Percentiles rank a stretch among this genome's conserved stretches.
These are phyloP conservation scores for Amanita exitialis DNA, from an alignment of 768 basidiomycete genomes.

Conservation along the genomic window DNA sequence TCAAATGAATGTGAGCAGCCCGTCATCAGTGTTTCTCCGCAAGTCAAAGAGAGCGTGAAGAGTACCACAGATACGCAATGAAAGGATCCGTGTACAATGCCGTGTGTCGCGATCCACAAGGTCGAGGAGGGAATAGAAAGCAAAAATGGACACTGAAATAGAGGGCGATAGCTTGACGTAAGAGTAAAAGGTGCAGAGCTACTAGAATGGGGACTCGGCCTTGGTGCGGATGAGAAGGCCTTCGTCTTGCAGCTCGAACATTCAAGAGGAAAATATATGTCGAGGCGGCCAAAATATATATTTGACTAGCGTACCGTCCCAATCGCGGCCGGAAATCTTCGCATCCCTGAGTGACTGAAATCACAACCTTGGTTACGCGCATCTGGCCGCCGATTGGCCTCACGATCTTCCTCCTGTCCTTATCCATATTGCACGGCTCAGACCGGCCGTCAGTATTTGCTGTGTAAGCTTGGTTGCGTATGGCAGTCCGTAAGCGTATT, in stretches of 20 bases:
- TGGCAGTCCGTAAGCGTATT: background rate
- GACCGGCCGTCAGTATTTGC: too few relatives aligned
- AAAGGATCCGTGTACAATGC: background rate
- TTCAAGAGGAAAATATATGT: background rate
- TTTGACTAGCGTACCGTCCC: background rate
- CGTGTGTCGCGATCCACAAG: background rate
- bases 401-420: background rate
- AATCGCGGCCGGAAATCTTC: background rate
- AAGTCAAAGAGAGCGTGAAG: background rate
- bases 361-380: background rate
- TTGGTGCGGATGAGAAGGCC: background rate
- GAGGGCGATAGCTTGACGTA: conserved; percentile 2
- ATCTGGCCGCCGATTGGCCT: background rate
- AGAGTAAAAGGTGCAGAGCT: background rate
- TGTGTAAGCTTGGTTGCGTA: background rate
- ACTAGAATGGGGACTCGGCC: background rate
- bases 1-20: conserved; percentile 20
- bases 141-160: background rate
- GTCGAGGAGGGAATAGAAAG: background rate
- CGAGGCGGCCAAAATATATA: background rate
- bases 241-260: background rate
- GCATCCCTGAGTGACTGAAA: background rate
- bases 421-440: too few relatives aligned
- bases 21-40: conserved; percentile 12
- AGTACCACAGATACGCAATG: background rate